Evolutionary conservation across 495 filamentous ascomycete species (phyloP).

Genomic region (Aspergillus saccharolyticus): DNA sequence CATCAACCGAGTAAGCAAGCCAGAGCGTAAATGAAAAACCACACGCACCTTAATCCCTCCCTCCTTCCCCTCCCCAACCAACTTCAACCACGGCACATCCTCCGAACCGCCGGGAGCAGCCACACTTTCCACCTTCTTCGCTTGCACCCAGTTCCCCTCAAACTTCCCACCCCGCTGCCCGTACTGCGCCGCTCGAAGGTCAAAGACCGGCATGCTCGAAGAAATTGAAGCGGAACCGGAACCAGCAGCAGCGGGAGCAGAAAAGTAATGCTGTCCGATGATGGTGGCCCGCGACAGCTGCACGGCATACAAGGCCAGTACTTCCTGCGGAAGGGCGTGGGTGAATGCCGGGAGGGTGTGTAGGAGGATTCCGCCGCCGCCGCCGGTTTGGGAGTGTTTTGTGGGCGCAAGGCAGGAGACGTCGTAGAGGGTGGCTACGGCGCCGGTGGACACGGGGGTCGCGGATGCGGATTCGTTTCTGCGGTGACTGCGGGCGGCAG

Average conservation of each 20-base stretch:
- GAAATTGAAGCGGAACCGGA: no score
- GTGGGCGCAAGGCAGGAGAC: conserved; percentile 47
- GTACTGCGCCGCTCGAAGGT: conserved; percentile 31
- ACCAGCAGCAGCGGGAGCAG: conserved; percentile 10
- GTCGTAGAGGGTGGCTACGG: conserved; percentile 64
- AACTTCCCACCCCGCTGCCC: conserved; percentile 26
- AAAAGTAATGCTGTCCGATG: conserved; percentile 66
- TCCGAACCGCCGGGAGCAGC: conserved; percentile 45
- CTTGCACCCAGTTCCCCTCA: conserved; percentile 24
- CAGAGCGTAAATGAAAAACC: neutral
- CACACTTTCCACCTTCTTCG: conserved; percentile 42
- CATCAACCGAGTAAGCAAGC: neutral
- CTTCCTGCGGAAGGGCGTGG: conserved; percentile 36
- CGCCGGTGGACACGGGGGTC: conserved; percentile 46
- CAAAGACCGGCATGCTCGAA: conserved; percentile 59
- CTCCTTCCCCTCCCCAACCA: conserved; percentile 39
- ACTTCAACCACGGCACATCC: conserved; percentile 61
- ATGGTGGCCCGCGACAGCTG: conserved; percentile 22
- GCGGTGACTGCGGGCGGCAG: conserved; percentile 10
- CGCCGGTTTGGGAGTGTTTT: no score
- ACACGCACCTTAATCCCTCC: conserved; percentile 41
- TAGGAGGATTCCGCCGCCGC: no score
- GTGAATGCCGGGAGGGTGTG: conserved; percentile 34
- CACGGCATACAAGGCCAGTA: conserved; percentile 26
- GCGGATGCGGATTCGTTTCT: conserved; percentile 21